Evolutionary conservation across 73 alveolate genomes (phyloP).

Genomic region (Paramecium octaurelia): DNA sequence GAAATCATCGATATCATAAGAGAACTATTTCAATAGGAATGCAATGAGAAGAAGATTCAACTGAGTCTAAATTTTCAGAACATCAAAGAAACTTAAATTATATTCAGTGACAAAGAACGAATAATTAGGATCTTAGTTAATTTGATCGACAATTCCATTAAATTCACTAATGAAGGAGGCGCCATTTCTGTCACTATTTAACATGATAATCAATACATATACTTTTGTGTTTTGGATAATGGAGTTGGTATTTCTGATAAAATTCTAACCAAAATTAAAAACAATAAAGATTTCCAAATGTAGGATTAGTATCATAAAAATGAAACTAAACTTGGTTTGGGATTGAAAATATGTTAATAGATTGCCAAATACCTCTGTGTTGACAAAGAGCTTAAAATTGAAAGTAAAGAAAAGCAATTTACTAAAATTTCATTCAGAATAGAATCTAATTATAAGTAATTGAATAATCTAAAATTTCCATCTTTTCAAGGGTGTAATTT

Average conservation of each 20-base stretch:
- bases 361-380: conserved; percentile 5
- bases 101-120: background rate
- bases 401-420: background rate
- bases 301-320: background rate
- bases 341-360: background rate
- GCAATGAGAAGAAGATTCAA: background rate
- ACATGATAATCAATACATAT: background rate
- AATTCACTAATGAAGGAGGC: conserved; percentile 24
- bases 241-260: conserved; percentile 10
- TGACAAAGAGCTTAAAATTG: conserved; percentile 9
- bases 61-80: background rate
- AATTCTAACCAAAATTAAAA: background rate
- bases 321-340: background rate
- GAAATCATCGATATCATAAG: background rate
- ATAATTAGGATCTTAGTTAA: background rate
- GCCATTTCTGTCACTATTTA: background rate
- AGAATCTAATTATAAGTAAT: background rate
- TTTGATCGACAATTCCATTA: conserved; percentile 2
- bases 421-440: background rate
- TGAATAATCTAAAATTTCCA: background rate
- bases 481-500: background rate
- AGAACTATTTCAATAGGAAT: background rate
- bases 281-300: background rate
- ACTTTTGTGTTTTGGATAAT: background rate
- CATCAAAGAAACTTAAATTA: background rate